phyloP scores from a whole-genome alignment of 805 yeast genomes.

The Blastobotrys peoriensis region DNA sequence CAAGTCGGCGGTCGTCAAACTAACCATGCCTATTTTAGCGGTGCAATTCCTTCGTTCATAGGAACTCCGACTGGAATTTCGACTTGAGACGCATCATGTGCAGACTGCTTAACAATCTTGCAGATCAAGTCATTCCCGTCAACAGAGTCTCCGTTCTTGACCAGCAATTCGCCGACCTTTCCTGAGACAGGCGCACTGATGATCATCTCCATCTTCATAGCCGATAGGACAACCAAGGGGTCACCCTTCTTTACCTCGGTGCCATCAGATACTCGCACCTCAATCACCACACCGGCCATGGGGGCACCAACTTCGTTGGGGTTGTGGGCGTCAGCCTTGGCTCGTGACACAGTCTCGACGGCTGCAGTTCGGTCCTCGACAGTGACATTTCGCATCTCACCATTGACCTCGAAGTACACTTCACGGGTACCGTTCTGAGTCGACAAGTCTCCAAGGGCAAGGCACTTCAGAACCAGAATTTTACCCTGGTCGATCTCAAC shows the following conservation, averaged over 20 bases:
- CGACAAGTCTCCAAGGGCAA: slow-evolving; percentile 88
- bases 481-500: slow-evolving; percentile 95
- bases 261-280: slow-evolving; percentile 84
- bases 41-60: slow-evolving; percentile 2
- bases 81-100: slow-evolving; percentile 4
- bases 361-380: slow-evolving; percentile 84
- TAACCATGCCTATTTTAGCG: not conserved
- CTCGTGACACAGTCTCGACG: slow-evolving; percentile 77
- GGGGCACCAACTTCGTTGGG: slow-evolving; percentile 96
- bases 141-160: slow-evolving; percentile 89
- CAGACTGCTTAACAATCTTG: slow-evolving; percentile 39
- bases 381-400: slow-evolving; percentile 94
- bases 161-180: slow-evolving; percentile 65
- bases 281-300: slow-evolving; percentile 98
- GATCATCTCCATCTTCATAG: slow-evolving; percentile 99
- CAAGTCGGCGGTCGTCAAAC: too few species aligned
- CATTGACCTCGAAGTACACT: slow-evolving; percentile 95
- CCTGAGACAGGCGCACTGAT: slow-evolving; percentile 90
- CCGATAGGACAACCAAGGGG: slow-evolving; percentile 86
- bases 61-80: slow-evolving; percentile 8
- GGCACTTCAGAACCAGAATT: slow-evolving; percentile 79
- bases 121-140: slow-evolving; percentile 89
- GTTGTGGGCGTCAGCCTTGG: slow-evolving; percentile 83
- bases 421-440: slow-evolving; percentile 85
- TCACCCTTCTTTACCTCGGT: slow-evolving; percentile 93